These are phyloP conservation scores for Globisporangium echinulatum DNA, from an alignment of 352 stramenopile genomes.

Conservation along the genomic window DNA sequence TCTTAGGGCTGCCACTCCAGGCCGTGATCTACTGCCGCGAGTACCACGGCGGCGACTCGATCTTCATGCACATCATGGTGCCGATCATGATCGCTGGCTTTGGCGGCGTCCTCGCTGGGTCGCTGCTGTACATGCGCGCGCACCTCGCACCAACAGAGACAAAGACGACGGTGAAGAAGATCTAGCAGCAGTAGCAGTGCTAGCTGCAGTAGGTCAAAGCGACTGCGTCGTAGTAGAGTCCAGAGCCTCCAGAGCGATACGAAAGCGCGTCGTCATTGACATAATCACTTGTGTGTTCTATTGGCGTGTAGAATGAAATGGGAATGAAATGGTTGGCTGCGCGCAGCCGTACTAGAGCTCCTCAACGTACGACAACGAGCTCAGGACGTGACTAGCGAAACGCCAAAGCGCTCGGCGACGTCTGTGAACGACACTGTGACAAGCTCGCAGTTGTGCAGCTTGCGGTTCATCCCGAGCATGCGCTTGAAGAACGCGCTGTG, in stretches of 20 bases:
- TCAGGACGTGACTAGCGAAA: background rate
- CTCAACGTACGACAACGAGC: no score
- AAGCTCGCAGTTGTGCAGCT: constrained; percentile 82
- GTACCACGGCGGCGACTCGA: constrained; percentile 70
- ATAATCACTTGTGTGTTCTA: no score
- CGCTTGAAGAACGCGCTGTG: constrained; percentile 85
- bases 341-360: no score
- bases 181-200: background rate
- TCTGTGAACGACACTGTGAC: constrained; percentile 29
- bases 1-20: constrained; percentile 61
- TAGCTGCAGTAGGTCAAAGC: no score
- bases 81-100: constrained; percentile 65
- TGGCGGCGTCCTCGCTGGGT: constrained; percentile 36
- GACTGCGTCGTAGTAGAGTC: background rate
- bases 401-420: constrained; percentile 14
- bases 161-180: constrained; percentile 7
- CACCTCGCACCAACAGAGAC: constrained; percentile 10
- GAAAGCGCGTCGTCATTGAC: no score
- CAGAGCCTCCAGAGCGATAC: no score
- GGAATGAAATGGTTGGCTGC: no score
- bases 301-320: no score
- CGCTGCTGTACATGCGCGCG: constrained; percentile 32
- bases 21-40: constrained; percentile 78
- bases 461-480: constrained; percentile 71
- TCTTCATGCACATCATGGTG: constrained; percentile 79